Base-by-base conservation (phyloP, 148 eudicot species). In the Vaccinium vitisidaea region DNA sequence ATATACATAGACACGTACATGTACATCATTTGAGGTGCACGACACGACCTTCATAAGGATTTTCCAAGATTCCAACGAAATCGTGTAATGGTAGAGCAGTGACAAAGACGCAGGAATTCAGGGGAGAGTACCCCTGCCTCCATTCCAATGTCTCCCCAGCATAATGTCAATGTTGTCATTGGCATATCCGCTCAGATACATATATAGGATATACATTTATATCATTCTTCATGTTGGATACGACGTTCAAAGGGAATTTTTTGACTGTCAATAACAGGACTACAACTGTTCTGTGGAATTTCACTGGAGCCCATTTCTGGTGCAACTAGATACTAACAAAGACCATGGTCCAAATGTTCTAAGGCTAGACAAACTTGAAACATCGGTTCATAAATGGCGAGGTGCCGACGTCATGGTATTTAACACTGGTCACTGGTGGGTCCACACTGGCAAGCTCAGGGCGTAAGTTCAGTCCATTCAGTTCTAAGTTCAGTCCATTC, bases 371-470 rank as follows among this genome's bases (percentile, higher is more conserved):
- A 79, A 90, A 84, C 87, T 90, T 21, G 74, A 84, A 0, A 4
- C 82, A 4, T 50, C 81, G 0, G 84, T 90, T 3, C 39, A 87
- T 52, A 54, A 80, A 30, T 92, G 95, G 95, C 59, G 27, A 43
- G 95, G 92, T 23, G 93, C 95, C 1, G 91, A 92, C 58, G 82
- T 92, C 21, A 90, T 92, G 92, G 87, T 91, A 52, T 92, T 89
- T 65, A 92, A 92, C 71, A 87, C 92, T 12, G 95, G 95, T 18
- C 91, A 92, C 15, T 92, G 95, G 95, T 92, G 95, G 95, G 83
- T 53, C 16, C 93, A 90, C 53, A 46, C 23, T 4, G 88, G 89
- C 27, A 91, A 88, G 56, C 16, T 84, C 8, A 90, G 77, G 84
- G 74, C 85, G 95, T 91, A 88, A 52, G 92, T 81, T 2, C 75